Evolutionary conservation across 1,139 yeast species (phyloP), one percentile per base, ranked within the genome.

Genomic region (Blastobotrys ciferrii): DNA sequence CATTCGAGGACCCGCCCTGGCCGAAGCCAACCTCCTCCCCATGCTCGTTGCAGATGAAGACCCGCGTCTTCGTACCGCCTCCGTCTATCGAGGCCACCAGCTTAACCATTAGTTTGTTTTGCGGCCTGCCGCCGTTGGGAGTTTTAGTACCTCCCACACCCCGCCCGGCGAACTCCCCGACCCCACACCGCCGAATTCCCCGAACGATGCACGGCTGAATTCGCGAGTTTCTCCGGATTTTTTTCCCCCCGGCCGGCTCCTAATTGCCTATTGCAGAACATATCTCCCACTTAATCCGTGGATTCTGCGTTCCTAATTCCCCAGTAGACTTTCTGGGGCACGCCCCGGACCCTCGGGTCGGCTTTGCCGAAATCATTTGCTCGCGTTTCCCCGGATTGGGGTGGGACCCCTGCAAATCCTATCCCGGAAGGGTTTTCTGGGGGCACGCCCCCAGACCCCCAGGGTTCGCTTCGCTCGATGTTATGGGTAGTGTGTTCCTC

Each of bases 61-160:
- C 49, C 15, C 51, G 23, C 4, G 53, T 50, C 32, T 45, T 45
- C 15, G 53, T 42, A 11, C 53, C 53, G 6, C 53, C 53, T 9
- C 51, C 53, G 23, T 50, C 53, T 13, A 50, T 40, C 17, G 40
- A 36, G 13, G 19, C 25, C 13, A 36, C 40, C 28, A 36, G 40
- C 5, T 19, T 11, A 5, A 9, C 12, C 18, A 33, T 11, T 3
- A 6, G 20, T 9, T 33, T 33, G 20, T 23, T 23, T 23, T 5
- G 28, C n/a, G n/a, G n/a, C 30, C 30, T 6, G 30, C 30, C 6
- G 33, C 5, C 28, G 28, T 5, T 23, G 28, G 28, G 28, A 23
- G 14, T 11, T 31, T 31, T 11, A 31, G 14, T 31, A 31, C 12
- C 14, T 13, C 18, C 13, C 9, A 15, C 19, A 6, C 17, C 9